Evolutionary conservation across 371 early-diverging fungal species (phyloP).

Genomic region (Vairimorpha ceranae): DNA sequence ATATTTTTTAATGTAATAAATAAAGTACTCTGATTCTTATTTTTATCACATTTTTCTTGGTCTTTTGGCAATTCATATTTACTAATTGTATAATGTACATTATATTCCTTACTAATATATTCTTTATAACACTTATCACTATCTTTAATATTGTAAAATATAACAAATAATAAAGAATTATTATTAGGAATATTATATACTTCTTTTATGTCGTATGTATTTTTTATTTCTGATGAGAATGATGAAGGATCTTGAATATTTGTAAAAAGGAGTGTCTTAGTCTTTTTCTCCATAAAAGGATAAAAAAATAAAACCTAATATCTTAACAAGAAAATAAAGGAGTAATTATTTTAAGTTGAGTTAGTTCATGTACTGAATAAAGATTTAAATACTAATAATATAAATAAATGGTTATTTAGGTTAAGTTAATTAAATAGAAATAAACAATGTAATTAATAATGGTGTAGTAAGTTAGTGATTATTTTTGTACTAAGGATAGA

Average conservation of each 20-base stretch:
- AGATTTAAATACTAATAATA: too few species aligned
- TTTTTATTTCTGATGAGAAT: conserved; percentile 7
- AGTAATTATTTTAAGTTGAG: too few species aligned
- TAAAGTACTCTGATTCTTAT: conserved; percentile 58
- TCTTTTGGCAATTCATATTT: conserved; percentile 61
- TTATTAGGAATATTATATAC: conserved; percentile 51
- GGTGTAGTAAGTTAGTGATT: too few species aligned
- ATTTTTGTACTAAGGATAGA: too few species aligned
- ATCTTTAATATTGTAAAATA: conserved; percentile 58
- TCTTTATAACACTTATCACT: conserved; percentile 27
- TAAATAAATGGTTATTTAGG: too few species aligned
- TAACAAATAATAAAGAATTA: conserved; percentile 48
- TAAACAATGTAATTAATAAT: too few species aligned
- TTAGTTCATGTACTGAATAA: too few species aligned
- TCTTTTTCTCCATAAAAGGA: not conserved
- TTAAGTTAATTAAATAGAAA: too few species aligned
- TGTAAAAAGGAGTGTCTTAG: not conserved
- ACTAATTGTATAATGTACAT: conserved; percentile 50
- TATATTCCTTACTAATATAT: conserved; percentile 8
- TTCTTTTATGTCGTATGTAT: conserved; percentile 45
- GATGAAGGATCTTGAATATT: not conserved
- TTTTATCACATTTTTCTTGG: conserved; percentile 57
- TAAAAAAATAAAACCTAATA: not conserved
- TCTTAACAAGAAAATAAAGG: too few species aligned
- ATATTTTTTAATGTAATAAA: conserved; percentile 31